phyloP scores from a whole-genome alignment of 2,329 filamentous ascomycete species.

The Exophiala phaeomuriformis region DNA sequence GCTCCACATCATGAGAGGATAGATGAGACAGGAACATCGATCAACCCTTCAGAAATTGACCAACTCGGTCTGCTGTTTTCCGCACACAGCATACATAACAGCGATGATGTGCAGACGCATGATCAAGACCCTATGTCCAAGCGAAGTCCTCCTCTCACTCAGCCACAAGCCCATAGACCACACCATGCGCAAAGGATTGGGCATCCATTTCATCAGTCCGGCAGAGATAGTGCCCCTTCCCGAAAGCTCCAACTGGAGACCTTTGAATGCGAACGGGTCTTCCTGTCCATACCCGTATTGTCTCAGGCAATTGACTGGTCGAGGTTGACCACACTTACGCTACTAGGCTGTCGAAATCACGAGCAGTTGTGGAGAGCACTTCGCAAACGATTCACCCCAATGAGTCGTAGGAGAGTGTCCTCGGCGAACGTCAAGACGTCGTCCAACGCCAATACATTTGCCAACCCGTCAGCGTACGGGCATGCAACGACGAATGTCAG shows the following conservation, averaged over 20 bases:
- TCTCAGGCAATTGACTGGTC: slow-evolving; percentile 68
- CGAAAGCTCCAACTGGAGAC: slow-evolving; percentile 60
- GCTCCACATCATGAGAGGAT: slow-evolving; percentile 4
- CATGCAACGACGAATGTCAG: slow-evolving; percentile 47
- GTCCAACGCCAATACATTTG: slow-evolving; percentile 61
- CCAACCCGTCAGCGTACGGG: slow-evolving; percentile 18
- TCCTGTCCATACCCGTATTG: slow-evolving; percentile 64
- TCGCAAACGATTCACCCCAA: slow-evolving; percentile 53
- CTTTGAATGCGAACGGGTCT: slow-evolving; percentile 67
- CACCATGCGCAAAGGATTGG: slow-evolving; percentile 1
- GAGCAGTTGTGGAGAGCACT: slow-evolving; percentile 69
- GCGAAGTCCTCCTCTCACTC: neutral
- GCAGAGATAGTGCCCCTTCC: slow-evolving; percentile 34
- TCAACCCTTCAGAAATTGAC: slow-evolving; percentile 15
- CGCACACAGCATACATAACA: slow-evolving; percentile 19
- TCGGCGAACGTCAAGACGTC: slow-evolving; percentile 57
- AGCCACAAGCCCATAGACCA: neutral
- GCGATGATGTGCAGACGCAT: slow-evolving; percentile 5
- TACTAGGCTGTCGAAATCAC: slow-evolving; percentile 65
- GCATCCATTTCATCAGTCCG: slow-evolving; percentile 12
- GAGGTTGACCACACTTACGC: slow-evolving; percentile 61
- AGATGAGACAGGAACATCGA: slow-evolving; percentile 5
- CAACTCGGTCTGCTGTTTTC: slow-evolving; percentile 22
- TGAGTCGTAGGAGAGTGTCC: slow-evolving; percentile 25
- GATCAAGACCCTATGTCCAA: slow-evolving; percentile 8